Base-by-base conservation (phyloP, 75 land plant genomes). In the Pinus tabuliformis region DNA sequence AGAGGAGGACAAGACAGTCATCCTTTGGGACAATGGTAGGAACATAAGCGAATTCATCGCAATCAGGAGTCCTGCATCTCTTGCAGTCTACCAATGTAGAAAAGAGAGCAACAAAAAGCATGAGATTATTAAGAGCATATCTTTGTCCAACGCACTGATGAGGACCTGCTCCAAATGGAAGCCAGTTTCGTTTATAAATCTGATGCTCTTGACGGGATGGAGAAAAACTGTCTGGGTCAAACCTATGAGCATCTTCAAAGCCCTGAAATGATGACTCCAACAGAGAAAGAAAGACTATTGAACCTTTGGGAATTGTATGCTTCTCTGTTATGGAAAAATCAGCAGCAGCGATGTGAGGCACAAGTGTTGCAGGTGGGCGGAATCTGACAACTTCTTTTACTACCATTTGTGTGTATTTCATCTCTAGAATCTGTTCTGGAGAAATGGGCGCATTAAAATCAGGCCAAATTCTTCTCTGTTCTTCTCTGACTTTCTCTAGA, bases 211-310 rank as follows among this genome's bases (percentile, higher is more conserved):
- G 84, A 71, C 93, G 68, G 78, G 85, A 7, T 83, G 59, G 12
- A 93, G 78, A 74, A 81, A 95, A 95, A 79, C 98, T 78, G 57
- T 93, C 96, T 37, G 98, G 98, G 76, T 95, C 98, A 81, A 95
- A 93, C 59, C 82, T 80, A 33, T 93, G 88, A 78, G 94, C 86
- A 9, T 93, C 91, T 12, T 84, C 78, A 75, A 95, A 95, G 30
- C 30, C 30, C 30, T 30, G 30, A 30, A 30, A 30, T 30, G 30
- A 30, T 30, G 30, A 30, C 30, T 95, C 98, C 63, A 81, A 87
- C 12, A 86, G 45, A 9, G 92, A 95, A 0, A 95, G 98, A 65
- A 95, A 90, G 12, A 95, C 93, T 64, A 95, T 90, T 1, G 93
- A 71, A 28, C 98, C 98, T 77, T 86, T 95, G 24, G 95, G 98